Base-by-base conservation (phyloP, 2,329 filamentous ascomycete genomes). In the Monilinia aucupariae region DNA sequence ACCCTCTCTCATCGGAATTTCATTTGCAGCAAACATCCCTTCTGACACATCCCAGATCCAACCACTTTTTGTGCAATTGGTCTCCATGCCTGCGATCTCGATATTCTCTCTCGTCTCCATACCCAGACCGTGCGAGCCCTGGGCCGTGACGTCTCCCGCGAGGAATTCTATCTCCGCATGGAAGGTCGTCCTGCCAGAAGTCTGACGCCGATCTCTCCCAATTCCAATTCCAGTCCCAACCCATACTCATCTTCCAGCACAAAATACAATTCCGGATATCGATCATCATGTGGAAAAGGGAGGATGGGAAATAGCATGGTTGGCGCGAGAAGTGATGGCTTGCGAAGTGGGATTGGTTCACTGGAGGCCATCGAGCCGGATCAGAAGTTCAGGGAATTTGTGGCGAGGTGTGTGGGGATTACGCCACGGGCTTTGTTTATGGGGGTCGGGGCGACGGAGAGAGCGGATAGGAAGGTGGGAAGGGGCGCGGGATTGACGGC, bases 11-110 rank as follows among this genome's bases (percentile, higher is more conserved):
- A 32, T 0, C 12, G 17, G 1, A 10, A 15, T 8, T 1, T 7
- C n/a, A 12, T 32, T 7, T 47, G 2, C 2, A 53, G 27, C 25
- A 9, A 22, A 43, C 7, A 22, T 12, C 13, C 7, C 17, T 34
- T 13, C 54, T 56, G 13, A 56, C 7, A 15, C 25, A 34, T 22
- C 7, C 12, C 4, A 61, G 59, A 61, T 27, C 49, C 59, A 9
- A 61, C 59, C 22, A 61, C 59, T 12, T 53, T 61, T 15, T 61
- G 59, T 7, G 59, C 59, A n/a, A 61, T 61, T 37, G 59, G 59
- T 12, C 20, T 50, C 22, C 50, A 37, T 39, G 59, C 59, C 8
- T 50, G 39, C 22, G 59, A 61, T 15, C 41, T 54, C 13, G 59
- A 61, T 2, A 61, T 61, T 1, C 25, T 61, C 39, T 61, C 59